Evolutionary conservation across 306 rosid species (phyloP).

Genomic region (Malus sieversii): DNA sequence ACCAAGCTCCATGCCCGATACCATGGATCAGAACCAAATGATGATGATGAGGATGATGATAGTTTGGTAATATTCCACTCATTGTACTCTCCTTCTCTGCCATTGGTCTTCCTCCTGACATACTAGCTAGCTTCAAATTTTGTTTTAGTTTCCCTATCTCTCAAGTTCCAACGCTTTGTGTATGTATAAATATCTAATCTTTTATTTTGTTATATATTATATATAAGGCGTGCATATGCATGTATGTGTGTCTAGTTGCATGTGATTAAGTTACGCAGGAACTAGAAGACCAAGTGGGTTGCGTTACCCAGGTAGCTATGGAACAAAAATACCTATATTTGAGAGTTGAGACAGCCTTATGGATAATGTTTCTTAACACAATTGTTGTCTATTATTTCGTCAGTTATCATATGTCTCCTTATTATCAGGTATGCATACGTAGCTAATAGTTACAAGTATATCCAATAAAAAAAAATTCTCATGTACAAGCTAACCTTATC

Average conservation of each 20-base stretch:
- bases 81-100: not conserved
- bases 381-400: not conserved
- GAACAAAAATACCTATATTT: not conserved
- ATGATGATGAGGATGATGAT: not conserved
- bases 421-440: not conserved
- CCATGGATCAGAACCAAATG: conserved; percentile 14
- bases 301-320: not conserved
- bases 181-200: not conserved
- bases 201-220: no score
- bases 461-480: not conserved
- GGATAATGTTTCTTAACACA: not conserved
- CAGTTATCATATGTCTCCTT: not conserved
- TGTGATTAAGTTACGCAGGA: not conserved
- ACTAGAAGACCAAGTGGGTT: not conserved
- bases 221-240: not conserved
- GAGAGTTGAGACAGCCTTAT: not conserved
- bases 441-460: not conserved
- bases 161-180: not conserved
- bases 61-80: not conserved
- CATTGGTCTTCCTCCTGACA: not conserved
- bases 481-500: not conserved
- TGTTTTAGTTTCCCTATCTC: not conserved
- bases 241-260: not conserved
- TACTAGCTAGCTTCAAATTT: not conserved
- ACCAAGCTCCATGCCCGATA: conserved; percentile 14